These are phyloP conservation scores for Lyophyllum decastes DNA, from an alignment of 768 basidiomycete species.

Conservation along the genomic window DNA sequence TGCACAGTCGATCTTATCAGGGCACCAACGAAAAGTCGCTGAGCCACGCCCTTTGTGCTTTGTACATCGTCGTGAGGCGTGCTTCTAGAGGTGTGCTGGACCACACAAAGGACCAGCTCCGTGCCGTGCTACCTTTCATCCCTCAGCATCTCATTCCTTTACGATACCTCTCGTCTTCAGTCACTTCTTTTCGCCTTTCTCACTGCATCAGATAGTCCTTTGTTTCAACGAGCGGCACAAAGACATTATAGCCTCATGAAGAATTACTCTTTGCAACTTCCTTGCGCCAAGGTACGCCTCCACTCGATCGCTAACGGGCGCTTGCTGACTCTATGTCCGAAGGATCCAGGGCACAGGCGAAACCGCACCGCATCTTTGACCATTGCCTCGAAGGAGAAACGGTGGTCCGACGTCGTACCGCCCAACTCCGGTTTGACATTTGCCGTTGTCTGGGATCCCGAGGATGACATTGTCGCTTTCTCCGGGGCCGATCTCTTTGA, in stretches of 20 bases:
- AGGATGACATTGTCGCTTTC: conserved; percentile 58
- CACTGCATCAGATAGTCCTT: background rate
- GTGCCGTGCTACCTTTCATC: background rate
- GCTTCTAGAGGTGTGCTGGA: background rate
- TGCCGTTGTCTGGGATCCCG: conserved; percentile 60
- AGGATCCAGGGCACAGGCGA: background rate
- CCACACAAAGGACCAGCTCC: background rate
- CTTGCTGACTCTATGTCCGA: background rate
- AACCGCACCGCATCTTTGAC: background rate
- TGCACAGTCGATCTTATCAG: background rate
- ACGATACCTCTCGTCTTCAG: background rate
- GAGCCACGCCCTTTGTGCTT: background rate
- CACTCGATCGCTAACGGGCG: background rate
- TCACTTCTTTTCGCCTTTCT: background rate
- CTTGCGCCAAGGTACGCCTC: background rate
- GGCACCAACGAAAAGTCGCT: background rate
- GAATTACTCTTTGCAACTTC: background rate
- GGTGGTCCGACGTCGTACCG: conserved; percentile 61
- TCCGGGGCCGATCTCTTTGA: conserved; percentile 50
- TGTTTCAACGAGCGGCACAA: background rate
- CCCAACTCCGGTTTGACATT: conserved; percentile 59
- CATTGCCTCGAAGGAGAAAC: conserved; percentile 21
- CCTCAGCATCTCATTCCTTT: background rate
- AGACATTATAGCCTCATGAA: background rate
- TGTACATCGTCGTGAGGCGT: background rate